These are phyloP conservation scores for Suaeda aralocaspica DNA, from an alignment of 148 eudicot genomes.

Conservation along the genomic window DNA sequence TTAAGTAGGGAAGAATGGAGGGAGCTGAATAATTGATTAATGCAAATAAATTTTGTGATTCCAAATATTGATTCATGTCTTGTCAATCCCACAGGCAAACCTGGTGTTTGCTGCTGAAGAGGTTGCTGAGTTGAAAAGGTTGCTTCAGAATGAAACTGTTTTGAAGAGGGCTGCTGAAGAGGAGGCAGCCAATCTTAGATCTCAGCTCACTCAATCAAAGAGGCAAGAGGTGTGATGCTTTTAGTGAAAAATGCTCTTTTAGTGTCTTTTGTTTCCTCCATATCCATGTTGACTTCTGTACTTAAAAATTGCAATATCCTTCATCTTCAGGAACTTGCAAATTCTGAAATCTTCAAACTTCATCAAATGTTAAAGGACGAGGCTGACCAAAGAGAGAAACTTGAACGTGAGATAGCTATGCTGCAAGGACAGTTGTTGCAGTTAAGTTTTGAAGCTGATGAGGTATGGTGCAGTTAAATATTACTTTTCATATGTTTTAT, in stretches of 20 bases:
- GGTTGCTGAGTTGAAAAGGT: conserved; percentile 46
- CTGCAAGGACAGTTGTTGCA: conserved; percentile 73
- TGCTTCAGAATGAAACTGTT: conserved; percentile 62
- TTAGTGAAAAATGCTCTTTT: neutral
- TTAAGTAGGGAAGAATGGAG: no score
- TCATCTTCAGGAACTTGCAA: conserved; percentile 49
- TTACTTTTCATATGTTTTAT: neutral
- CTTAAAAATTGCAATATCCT: conserved; percentile 9
- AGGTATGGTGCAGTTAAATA: conserved; percentile 36
- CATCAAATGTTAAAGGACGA: conserved; percentile 67
- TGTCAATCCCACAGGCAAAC: neutral
- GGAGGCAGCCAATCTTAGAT: conserved; percentile 53
- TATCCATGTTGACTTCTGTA: conserved; percentile 9
- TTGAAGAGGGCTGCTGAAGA: conserved; percentile 61
- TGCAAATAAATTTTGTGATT: no score
- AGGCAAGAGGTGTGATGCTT: conserved; percentile 56
- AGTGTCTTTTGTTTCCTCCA: conserved; percentile 8
- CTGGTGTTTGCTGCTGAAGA: conserved; percentile 41
- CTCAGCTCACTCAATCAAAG: conserved; percentile 53
- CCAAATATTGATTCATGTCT: no score
- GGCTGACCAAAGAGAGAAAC: conserved; percentile 53
- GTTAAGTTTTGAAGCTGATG: conserved; percentile 83
- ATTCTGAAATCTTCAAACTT: conserved; percentile 60
- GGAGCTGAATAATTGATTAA: no score
- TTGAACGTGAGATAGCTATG: conserved; percentile 73